A percentile compares a stretch with the other conserved stretches of the same genome.
Conservation (phyloP, 148 eudicot genomes). For the Camellia granthamiana region DNA sequence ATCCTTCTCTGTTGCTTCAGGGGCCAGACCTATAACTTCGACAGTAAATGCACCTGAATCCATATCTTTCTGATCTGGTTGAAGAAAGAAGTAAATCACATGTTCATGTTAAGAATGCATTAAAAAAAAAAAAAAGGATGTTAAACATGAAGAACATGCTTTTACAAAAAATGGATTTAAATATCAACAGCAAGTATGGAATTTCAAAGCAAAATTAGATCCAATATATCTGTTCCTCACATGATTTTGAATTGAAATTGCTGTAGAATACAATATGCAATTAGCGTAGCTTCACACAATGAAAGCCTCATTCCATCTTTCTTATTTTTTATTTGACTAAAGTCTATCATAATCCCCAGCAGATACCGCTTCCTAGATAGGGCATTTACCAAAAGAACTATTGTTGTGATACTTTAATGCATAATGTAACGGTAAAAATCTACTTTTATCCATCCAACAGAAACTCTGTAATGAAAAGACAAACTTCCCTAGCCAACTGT, state of each 20-base stretch:
- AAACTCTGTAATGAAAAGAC: too few species aligned
- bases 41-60: conserved; percentile 28
- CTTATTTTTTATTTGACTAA: background rate
- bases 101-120: background rate
- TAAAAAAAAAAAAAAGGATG: background rate
- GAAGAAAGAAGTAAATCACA: background rate
- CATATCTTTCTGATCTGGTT: conserved; percentile 20
- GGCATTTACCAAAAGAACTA: background rate
- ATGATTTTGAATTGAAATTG: background rate
- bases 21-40: conserved; percentile 38
- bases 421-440: background rate
- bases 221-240: background rate
- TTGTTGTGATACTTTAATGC: background rate
- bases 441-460: background rate
- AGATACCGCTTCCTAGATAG: background rate
- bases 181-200: background rate
- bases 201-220: background rate
- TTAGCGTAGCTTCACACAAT: too few species aligned
- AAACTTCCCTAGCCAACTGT: too few species aligned
- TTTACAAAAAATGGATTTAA: background rate
- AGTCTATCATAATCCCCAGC: background rate
- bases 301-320: too few species aligned
- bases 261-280: background rate
- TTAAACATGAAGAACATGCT: background rate
- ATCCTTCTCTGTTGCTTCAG: conserved; percentile 38